Conservation (phyloP, 495 filamentous ascomycete genomes). For the Beverwykella pulmonaria region DNA sequence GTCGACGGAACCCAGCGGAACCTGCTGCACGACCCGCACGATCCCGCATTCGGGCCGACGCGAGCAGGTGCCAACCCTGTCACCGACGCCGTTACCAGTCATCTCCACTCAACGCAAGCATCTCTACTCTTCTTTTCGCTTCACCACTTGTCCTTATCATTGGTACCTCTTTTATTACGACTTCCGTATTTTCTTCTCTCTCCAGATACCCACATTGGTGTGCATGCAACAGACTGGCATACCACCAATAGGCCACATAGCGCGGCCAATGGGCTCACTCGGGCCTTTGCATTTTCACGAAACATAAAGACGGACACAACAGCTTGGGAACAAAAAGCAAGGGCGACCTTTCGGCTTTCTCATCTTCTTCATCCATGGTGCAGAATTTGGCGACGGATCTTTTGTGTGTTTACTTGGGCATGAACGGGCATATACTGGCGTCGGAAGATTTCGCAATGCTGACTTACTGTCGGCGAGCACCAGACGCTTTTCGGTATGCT, state of each 20-base stretch:
- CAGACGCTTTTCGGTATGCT: background rate
- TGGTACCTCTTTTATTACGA: background rate
- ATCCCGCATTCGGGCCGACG: slow-evolving; percentile 6
- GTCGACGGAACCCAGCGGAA: background rate
- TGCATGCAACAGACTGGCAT: background rate
- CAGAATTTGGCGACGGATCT: background rate
- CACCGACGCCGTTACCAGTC: background rate
- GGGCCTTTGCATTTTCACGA: slow-evolving; percentile 12
- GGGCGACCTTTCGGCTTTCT: slow-evolving; percentile 18
- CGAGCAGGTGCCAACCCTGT: background rate
- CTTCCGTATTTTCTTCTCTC: background rate
- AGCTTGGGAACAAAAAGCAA: slow-evolving; percentile 8
- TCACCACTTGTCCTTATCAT: slow-evolving; percentile 9
- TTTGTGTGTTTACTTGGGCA: background rate
- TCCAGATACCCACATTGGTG: slow-evolving; percentile 18
- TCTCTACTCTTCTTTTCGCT: slow-evolving; percentile 29
- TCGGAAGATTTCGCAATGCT: background rate
- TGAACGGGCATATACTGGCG: background rate
- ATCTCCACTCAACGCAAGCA: background rate
- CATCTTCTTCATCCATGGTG: background rate
- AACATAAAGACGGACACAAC: background rate
- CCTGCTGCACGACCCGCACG: background rate
- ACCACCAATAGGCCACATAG: background rate
- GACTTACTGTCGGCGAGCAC: background rate
- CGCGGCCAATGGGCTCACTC: background rate